Evolutionary conservation across 1,139 yeast genomes (phyloP), one percentile per base, ranked within the genome.

Genomic region (Kazachstania sp.): DNA sequence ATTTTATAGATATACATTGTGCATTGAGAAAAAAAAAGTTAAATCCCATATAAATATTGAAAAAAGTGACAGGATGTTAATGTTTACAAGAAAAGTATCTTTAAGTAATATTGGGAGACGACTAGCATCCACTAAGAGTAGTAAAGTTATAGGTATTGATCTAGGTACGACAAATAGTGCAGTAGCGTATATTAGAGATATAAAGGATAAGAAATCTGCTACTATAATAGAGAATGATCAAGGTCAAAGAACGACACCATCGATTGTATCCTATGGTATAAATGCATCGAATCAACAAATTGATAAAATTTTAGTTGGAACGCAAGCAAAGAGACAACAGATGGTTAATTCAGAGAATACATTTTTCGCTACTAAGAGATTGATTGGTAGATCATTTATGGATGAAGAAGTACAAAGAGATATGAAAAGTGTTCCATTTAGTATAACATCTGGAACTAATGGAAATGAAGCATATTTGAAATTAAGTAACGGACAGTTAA

Each of bases 131-230:
- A 26, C 29, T 4, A 13, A 18, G 5, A 39, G 45, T 23, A 44
- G 46, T 5, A 63, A 60, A 49, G 87, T 83, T 2, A 76, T 84
- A 45, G 94, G 94, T 39, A 83, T 84, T 50, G 94, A 84, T 61
- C 65, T 84, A 43, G 94, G 94, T 13, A 84, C 94, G 4, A 84
- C 94, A 13, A 84, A 84, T 58, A 83, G 90, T 13, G 92, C 92
- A 0, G 92, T 83, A 8, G 92, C 92, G 0, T 63, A 63, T 47
- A 60, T 63, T 23, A 50, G 61, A 41, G 63, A 63, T 45, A 53
- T 61, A 3, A 53, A 52, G 45, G 68, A 81, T 39, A 77, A 81
- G 54, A 72, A 74, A 51, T 76, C 78, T 1, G 65, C 67, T 8
- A 52, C 58, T 0, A 82, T 83, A 38, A 68, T 84, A 37, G 92